These are phyloP conservation scores for Lolium rigidum DNA, from an alignment of 176 grass and related monocot genomes.

Conservation along the genomic window DNA sequence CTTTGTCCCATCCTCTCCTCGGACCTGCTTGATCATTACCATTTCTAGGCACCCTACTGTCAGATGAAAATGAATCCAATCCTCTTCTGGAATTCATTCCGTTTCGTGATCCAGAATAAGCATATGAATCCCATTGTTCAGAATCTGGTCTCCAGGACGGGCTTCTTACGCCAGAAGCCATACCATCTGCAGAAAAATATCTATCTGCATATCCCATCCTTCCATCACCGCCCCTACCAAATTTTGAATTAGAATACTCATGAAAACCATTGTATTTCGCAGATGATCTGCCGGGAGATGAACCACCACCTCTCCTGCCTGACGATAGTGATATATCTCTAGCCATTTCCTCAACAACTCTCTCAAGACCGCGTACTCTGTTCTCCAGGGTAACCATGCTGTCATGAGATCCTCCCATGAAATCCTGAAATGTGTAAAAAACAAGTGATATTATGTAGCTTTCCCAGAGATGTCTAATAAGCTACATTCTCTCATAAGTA, in stretches of 20 bases:
- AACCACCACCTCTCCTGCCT: slow-evolving; percentile 72
- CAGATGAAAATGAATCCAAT: slow-evolving; percentile 65
- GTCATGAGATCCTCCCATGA: slow-evolving; percentile 98
- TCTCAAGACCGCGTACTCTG: slow-evolving; percentile 89
- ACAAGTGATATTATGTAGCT: slow-evolving; percentile 4
- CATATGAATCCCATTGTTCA: slow-evolving; percentile 73
- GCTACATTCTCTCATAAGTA: neutral
- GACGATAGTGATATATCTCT: slow-evolving; percentile 81
- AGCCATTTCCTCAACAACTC: slow-evolving; percentile 95
- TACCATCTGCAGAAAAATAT: slow-evolving; percentile 65
- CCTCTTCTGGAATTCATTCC: slow-evolving; percentile 70
- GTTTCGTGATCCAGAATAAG: slow-evolving; percentile 65
- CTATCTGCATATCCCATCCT: slow-evolving; percentile 65
- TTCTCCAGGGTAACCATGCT: slow-evolving; percentile 96
- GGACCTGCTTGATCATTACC: slow-evolving; percentile 56
- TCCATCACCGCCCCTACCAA: slow-evolving; percentile 67
- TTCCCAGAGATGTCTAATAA: slow-evolving; percentile 29
- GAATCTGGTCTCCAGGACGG: slow-evolving; percentile 86
- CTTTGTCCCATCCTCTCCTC: slow-evolving; percentile 87
- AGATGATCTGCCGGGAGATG: slow-evolving; percentile 77
- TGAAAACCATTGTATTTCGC: slow-evolving; percentile 85
- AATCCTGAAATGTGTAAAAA: slow-evolving; percentile 69
- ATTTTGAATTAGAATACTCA: slow-evolving; percentile 81
- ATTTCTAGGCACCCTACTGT: slow-evolving; percentile 56
- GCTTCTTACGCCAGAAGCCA: slow-evolving; percentile 59